These are phyloP conservation scores for Suillus alpinus DNA, from an alignment of 768 basidiomycete species.

Conservation along the genomic window DNA sequence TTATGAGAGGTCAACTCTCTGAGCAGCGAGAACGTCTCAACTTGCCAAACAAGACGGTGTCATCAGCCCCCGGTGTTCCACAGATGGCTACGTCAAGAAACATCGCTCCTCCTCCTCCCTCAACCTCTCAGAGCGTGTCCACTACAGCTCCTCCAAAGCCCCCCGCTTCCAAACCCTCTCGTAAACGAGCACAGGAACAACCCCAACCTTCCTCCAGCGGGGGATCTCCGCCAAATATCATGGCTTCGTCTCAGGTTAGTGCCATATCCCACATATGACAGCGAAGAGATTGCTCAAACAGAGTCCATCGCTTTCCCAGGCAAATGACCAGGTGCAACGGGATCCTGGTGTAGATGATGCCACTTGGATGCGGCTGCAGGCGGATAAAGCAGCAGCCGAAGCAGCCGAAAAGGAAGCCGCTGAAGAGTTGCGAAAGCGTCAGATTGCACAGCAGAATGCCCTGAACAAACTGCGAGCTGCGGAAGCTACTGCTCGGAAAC, in stretches of 20 bases:
- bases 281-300: not conserved
- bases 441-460: conserved; percentile 17
- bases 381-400: conserved; percentile 28
- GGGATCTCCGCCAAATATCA: not conserved
- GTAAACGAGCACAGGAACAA: conserved; percentile 3
- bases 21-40: conserved; percentile 23
- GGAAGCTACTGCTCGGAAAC: conserved; percentile 11
- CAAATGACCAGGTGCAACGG: conserved; percentile 19
- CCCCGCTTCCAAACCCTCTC: conserved; percentile 9
- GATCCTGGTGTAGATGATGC: conserved; percentile 55
- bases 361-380: conserved; percentile 50
- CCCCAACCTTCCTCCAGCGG: not conserved
- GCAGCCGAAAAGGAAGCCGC: conserved; percentile 15
- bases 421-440: conserved; percentile 17
- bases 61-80: conserved; percentile 8
- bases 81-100: conserved; percentile 17
- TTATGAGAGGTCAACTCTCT: conserved; percentile 21
- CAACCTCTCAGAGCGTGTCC: conserved; percentile 16
- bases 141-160: conserved; percentile 14
- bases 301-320: not conserved
- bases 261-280: not conserved
- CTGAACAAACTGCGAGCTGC: conserved; percentile 13
- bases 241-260: not conserved
- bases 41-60: conserved; percentile 15
- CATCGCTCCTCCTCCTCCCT: conserved; percentile 22